Percentiles rank a stretch among this genome's conserved stretches.
Evolutionary conservation across 805 yeast genomes (phyloP).

Genomic region (Candida succiphila): DNA sequence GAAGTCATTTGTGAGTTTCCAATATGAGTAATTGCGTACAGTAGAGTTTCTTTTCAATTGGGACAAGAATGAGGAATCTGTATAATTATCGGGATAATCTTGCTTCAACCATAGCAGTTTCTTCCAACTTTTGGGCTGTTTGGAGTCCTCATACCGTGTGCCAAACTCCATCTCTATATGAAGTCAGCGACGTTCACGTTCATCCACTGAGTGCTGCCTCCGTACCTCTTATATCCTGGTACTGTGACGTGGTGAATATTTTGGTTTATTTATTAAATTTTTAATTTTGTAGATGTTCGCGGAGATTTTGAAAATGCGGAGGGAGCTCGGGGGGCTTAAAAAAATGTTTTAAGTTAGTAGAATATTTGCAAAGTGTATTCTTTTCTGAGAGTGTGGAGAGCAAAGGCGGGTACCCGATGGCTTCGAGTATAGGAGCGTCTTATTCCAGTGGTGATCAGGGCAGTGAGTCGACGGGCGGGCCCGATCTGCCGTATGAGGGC

Average conservation of each 20-base stretch:
- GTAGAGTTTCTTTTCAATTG: constrained; percentile 71
- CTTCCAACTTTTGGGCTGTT: constrained; percentile 61
- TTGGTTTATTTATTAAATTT: too few species aligned
- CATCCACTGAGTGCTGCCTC: too few species aligned
- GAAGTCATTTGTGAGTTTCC: constrained; percentile 62
- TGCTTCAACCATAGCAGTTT: constrained; percentile 79
- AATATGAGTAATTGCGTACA: constrained; percentile 55
- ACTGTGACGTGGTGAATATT: too few species aligned
- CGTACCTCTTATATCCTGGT: too few species aligned
- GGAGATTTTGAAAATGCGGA: background rate
- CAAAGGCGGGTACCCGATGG: constrained; percentile 1
- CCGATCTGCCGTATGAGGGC: constrained; percentile 1
- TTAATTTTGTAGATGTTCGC: background rate
- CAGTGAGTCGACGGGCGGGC: too few species aligned
- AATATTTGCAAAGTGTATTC: background rate
- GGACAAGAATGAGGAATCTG: constrained; percentile 72
- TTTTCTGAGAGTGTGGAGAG: background rate
- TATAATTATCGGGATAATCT: constrained; percentile 86
- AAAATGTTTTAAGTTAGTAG: background rate
- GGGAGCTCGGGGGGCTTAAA: too few species aligned
- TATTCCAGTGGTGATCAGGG: too few species aligned
- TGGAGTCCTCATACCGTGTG: too few species aligned
- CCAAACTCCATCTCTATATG: too few species aligned
- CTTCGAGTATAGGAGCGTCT: background rate
- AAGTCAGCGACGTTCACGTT: too few species aligned